Base-by-base conservation (phyloP, 306 rosid genomes). In the Casuarina equisetifolia region DNA sequence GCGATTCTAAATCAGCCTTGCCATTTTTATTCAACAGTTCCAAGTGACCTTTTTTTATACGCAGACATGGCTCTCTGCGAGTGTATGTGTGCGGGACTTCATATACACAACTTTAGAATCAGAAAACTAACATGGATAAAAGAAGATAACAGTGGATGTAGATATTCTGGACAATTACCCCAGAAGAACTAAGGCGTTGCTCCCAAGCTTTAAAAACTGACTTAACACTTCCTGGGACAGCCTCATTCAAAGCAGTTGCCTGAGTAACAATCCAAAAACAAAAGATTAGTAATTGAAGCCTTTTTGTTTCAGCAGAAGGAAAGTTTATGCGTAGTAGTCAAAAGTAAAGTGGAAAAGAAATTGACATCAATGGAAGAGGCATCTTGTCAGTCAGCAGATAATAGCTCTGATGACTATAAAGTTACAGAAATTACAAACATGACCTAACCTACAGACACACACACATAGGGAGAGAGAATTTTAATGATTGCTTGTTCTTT, bases 201-300 rank as follows among this genome's bases (percentile, higher is more conserved):
- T 95, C 99, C 99, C 99, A 95, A 81, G 97, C 91, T 89, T 91
- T 95, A 71, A 95, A 91, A 57, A 95, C 97, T 1, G 97, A 92
- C 80, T 90, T 92, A 50, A 78, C 99, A 69, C 94, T 95, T 9
- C 97, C 96, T 48, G 85, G 84, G 76, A 81, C 87, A n/a, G 97
- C 96, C 82, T 91, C 99, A 81, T 95, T 95, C 62, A 95, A 82
- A 83, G 99, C 99, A 74, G 92, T 84, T 49, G 91, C 97, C 99
- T 95, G 72, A 51, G 45, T 19, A 58, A 73, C 32, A 79, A 54
- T 35, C 4, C 71, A 10, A 2, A 2, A 9, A 48, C 9, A 48
- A 48, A 9, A 48, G 51, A 48, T 48, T 48, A 73, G 8, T 54
- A 57, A 72, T 40, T 3, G 13, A 32, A 9, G 9, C 36, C 11